Percentiles rank a stretch among this genome's conserved stretches.
phyloP scores from a whole-genome alignment of 371 early-diverging fungal genomes.

The Syncephalis fuscata region DNA sequence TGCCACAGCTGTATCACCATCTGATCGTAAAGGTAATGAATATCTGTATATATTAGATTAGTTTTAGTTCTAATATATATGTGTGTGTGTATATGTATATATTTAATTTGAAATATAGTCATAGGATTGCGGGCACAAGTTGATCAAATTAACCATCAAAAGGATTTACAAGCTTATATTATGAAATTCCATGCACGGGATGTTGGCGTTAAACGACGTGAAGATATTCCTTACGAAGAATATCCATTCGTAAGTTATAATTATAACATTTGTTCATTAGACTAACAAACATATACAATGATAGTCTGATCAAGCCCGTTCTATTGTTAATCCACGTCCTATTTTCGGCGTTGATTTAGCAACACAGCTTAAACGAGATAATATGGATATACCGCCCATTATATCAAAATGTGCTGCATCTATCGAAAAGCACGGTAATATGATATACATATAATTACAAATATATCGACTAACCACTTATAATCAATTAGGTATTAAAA shows the following conservation, averaged over 20 bases:
- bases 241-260: slow-evolving; percentile 30
- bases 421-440: slow-evolving; percentile 40
- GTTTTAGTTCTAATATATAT: too few species aligned
- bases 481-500: slow-evolving; percentile 22
- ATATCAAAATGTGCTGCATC: slow-evolving; percentile 54
- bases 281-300: background rate
- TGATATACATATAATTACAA: background rate
- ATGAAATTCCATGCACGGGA: slow-evolving; percentile 12
- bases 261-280: background rate
- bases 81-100: too few species aligned
- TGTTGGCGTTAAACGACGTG: slow-evolving; percentile 10
- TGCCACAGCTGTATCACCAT: slow-evolving; percentile 24
- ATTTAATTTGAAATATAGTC: background rate
- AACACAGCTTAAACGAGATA: slow-evolving; percentile 42
- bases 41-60: too few species aligned
- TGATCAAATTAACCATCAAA: slow-evolving; percentile 33
- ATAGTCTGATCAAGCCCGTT: slow-evolving; percentile 34
- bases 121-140: slow-evolving; percentile 22
- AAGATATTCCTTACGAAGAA: slow-evolving; percentile 34
- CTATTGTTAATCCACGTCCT: slow-evolving; percentile 35
- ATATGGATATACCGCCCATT: slow-evolving; percentile 44
- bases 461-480: background rate
- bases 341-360: slow-evolving; percentile 48
- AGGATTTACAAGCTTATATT: slow-evolving; percentile 22
- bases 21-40: slow-evolving; percentile 15